phyloP scores from a whole-genome alignment of 805 yeast genomes.

The Candida tammaniensis region DNA sequence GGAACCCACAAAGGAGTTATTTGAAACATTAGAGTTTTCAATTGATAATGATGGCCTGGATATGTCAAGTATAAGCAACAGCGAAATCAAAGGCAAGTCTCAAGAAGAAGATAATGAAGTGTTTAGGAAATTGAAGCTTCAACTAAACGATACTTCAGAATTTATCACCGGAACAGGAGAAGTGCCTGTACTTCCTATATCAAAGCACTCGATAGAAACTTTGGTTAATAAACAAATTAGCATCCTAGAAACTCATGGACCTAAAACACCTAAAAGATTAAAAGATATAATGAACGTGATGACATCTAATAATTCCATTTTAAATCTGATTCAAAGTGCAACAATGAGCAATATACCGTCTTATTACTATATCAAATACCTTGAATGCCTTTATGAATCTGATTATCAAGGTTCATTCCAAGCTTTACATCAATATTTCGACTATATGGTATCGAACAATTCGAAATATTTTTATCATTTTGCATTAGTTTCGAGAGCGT shows the following conservation, averaged over 20 bases:
- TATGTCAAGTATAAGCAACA: neutral
- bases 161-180: too few relatives aligned
- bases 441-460: conserved; percentile 68
- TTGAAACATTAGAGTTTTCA: conserved; percentile 10
- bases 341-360: conserved; percentile 30
- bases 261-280: conserved; percentile 46
- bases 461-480: conserved; percentile 69
- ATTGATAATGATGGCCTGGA: neutral
- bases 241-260: conserved; percentile 50
- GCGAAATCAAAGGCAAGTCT: neutral
- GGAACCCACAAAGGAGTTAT: conserved; percentile 21
- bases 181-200: conserved; percentile 39
- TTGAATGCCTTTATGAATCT: conserved; percentile 54
- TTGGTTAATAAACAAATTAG: conserved; percentile 53
- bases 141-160: conserved; percentile 7
- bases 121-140: conserved; percentile 15
- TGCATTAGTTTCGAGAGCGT: conserved; percentile 70
- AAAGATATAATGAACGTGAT: conserved; percentile 41
- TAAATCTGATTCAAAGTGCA: conserved; percentile 30
- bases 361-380: conserved; percentile 56
- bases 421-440: conserved; percentile 60
- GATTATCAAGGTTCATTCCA: conserved; percentile 60
- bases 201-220: conserved; percentile 50
- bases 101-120: conserved; percentile 14
- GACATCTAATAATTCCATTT: conserved; percentile 44